These are phyloP conservation scores for Trichoderma simmonsii DNA, from an alignment of 2,329 filamentous ascomycete species.

Conservation along the genomic window DNA sequence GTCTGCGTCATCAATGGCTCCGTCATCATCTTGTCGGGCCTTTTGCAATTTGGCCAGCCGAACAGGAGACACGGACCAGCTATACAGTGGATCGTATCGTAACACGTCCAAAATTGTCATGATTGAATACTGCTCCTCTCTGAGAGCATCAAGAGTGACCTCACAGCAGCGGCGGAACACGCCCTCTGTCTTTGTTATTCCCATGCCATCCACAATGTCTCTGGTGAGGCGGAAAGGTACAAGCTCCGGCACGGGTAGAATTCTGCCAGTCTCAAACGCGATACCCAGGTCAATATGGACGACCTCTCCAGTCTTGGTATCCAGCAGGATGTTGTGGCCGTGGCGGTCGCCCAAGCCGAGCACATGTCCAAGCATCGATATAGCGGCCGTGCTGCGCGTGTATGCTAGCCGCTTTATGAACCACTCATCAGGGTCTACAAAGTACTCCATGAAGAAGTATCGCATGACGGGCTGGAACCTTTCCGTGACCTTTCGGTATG, in stretches of 20 bases:
- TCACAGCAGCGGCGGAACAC: conserved; percentile 98
- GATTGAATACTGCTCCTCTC: conserved; percentile 94
- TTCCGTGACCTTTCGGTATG: conserved; percentile 74
- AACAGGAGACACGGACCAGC: conserved; percentile 81
- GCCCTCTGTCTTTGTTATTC: conserved; percentile 89
- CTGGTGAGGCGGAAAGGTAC: conserved; percentile 93
- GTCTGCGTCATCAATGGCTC: conserved; percentile 35
- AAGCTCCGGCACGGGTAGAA: conserved; percentile 92
- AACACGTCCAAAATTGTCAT: conserved; percentile 98
- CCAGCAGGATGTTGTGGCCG: conserved; percentile 93
- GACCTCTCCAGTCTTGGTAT: conserved; percentile 84
- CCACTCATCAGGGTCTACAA: conserved; percentile 93
- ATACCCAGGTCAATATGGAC: conserved; percentile 97
- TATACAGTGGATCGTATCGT: conserved; percentile 96
- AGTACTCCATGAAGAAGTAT: conserved; percentile 96
- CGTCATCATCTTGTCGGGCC: conserved; percentile 51
- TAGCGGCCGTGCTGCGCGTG: conserved; percentile 86
- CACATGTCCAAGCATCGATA: conserved; percentile 91
- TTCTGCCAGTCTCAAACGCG: conserved; percentile 91
- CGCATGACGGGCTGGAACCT: conserved; percentile 90
- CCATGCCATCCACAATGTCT: conserved; percentile 96
- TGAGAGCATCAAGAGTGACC: conserved; percentile 89
- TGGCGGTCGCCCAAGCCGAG: conserved; percentile 92
- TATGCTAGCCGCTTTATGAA: conserved; percentile 87
- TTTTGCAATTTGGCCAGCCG: conserved; percentile 63